Evolutionary conservation across 331 rosid genomes (phyloP).

Genomic region (Stylosanthes scabra): DNA sequence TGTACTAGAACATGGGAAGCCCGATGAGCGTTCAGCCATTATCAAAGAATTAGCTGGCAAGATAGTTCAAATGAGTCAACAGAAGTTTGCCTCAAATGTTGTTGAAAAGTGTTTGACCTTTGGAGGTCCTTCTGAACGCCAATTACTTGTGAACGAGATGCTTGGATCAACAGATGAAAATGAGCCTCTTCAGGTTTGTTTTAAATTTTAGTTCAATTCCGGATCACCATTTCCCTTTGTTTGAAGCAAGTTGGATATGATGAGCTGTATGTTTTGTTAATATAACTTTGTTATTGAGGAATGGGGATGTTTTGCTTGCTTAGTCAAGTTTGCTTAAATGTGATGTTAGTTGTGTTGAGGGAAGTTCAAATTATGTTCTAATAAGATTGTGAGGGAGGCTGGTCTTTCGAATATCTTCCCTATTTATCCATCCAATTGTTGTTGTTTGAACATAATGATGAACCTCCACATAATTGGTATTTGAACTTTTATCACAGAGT

Average conservation of each 20-base stretch:
- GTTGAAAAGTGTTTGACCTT: constrained; percentile 96
- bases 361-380: not conserved
- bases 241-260: not conserved
- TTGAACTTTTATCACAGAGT: not conserved
- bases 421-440: not conserved
- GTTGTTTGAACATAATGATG: not conserved
- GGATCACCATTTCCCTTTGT: not conserved
- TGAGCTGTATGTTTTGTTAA: not conserved
- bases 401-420: not conserved
- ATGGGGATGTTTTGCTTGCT: not conserved
- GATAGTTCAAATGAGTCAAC: constrained; percentile 97
- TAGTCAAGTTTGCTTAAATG: not conserved
- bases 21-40: constrained; percentile 88
- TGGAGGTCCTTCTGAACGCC: constrained; percentile 90
- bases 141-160: constrained; percentile 89
- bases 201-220: not conserved
- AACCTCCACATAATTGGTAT: not conserved
- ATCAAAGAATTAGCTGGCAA: constrained; percentile 93
- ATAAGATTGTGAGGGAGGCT: not conserved
- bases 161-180: constrained; percentile 97
- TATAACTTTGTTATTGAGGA: not conserved
- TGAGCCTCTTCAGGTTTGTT: constrained; percentile 96
- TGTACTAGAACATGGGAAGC: constrained; percentile 96
- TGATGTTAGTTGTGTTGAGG: not conserved
- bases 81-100: constrained; percentile 96